A percentile compares a stretch with the other conserved stretches of the same genome.
These are phyloP conservation scores for Tothia fuscella DNA, from an alignment of 2,329 filamentous ascomycete species.

Conservation along the genomic window DNA sequence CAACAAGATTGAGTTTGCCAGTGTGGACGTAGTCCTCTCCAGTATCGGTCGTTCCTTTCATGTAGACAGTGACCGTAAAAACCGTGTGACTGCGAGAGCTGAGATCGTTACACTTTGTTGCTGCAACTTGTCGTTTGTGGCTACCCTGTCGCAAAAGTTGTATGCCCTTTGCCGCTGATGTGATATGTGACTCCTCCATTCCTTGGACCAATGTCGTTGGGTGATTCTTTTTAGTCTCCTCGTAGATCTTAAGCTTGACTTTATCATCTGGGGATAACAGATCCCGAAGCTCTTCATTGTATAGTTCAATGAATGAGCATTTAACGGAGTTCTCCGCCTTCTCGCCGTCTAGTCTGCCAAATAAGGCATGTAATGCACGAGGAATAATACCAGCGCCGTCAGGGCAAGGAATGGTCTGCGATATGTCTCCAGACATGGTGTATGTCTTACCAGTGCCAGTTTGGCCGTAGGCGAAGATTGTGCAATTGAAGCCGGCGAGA, in stretches of 20 bases:
- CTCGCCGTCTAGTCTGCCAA: slow-evolving; percentile 70
- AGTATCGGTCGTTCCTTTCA: slow-evolving; percentile 67
- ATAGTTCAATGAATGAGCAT: slow-evolving; percentile 96
- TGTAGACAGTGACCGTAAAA: slow-evolving; percentile 88
- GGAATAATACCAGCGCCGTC: slow-evolving; percentile 94
- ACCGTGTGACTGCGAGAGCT: slow-evolving; percentile 95
- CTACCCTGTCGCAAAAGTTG: slow-evolving; percentile 80
- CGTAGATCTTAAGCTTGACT: slow-evolving; percentile 86
- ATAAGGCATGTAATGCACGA: slow-evolving; percentile 74
- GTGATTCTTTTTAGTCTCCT: slow-evolving; percentile 81
- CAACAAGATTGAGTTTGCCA: slow-evolving; percentile 91
- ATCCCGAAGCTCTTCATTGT: slow-evolving; percentile 94
- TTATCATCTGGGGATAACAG: slow-evolving; percentile 71
- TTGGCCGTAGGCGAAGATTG: slow-evolving; percentile 96
- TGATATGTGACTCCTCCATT: slow-evolving; percentile 94
- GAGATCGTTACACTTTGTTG: slow-evolving; percentile 98
- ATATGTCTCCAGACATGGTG: slow-evolving; percentile 98
- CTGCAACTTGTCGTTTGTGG: slow-evolving; percentile 90
- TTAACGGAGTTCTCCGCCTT: slow-evolving; percentile 81
- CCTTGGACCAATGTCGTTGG: slow-evolving; percentile 82
- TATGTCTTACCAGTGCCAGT: slow-evolving; percentile 98
- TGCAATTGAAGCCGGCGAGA: slow-evolving; percentile 90
- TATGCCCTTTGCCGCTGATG: slow-evolving; percentile 72
- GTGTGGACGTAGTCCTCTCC: slow-evolving; percentile 84
- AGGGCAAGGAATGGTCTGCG: slow-evolving; percentile 74